These are phyloP conservation scores for Apium graveolens DNA, from an alignment of 129 eudicot genomes.

Conservation along the genomic window DNA sequence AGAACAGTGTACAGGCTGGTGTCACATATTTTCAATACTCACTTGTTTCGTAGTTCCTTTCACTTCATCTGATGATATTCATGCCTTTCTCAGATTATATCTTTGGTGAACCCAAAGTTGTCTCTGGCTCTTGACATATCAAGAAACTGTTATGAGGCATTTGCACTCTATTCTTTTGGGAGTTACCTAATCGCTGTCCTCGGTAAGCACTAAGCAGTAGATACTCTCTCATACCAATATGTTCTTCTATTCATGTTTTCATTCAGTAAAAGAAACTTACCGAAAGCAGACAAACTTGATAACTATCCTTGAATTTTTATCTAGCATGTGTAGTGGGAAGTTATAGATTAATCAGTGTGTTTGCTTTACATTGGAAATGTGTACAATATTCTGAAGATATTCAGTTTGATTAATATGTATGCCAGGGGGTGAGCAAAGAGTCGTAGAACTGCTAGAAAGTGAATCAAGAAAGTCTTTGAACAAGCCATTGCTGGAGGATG, in stretches of 20 bases:
- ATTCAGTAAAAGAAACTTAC: not conserved
- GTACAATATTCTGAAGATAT: slow-evolving; percentile 4
- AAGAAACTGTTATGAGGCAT: slow-evolving; percentile 94
- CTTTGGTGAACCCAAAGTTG: slow-evolving; percentile 58
- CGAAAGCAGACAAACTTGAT: not conserved
- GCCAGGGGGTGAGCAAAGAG: slow-evolving; percentile 73
- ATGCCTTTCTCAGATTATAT: slow-evolving; percentile 49
- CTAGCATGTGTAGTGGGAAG: not conserved
- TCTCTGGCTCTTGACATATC: slow-evolving; percentile 81
- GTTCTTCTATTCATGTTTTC: not conserved
- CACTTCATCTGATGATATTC: not conserved
- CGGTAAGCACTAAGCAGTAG: slow-evolving; percentile 64
- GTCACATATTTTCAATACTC: not conserved
- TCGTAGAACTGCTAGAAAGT: slow-evolving; percentile 62
- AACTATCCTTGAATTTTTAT: not conserved
- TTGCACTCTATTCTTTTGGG: slow-evolving; percentile 86
- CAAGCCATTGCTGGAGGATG: slow-evolving; percentile 61
- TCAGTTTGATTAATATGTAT: not conserved
- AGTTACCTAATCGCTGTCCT: slow-evolving; percentile 95
- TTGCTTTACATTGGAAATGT: not conserved
- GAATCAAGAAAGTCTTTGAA: slow-evolving; percentile 48
- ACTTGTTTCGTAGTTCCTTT: not conserved
- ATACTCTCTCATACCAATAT: not conserved
- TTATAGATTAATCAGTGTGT: too few species aligned
- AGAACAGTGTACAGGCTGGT: not conserved